These are phyloP conservation scores for Aureobasidium sp. DNA, from an alignment of 2,329 filamentous ascomycete species.

Conservation along the genomic window DNA sequence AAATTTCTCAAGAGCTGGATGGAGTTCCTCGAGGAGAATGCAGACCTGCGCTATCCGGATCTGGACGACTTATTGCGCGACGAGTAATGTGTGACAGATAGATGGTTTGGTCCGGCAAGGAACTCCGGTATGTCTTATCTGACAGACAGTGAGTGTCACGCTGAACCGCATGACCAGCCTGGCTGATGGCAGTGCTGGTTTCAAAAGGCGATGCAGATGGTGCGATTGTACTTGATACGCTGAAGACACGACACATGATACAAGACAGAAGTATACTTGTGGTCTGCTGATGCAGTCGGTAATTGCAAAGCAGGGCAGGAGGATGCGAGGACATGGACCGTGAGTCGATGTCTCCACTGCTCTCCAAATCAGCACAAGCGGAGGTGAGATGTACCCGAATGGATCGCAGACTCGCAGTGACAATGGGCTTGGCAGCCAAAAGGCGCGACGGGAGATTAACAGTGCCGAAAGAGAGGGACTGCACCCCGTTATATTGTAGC, in stretches of 20 bases:
- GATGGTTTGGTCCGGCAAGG: slow-evolving; percentile 11
- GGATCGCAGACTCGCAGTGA: not conserved
- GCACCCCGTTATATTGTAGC: not conserved
- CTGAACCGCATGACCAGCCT: not conserved
- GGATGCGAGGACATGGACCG: not conserved
- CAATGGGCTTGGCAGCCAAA: slow-evolving; percentile 6
- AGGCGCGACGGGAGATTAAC: slow-evolving; percentile 12
- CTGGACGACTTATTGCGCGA: slow-evolving; percentile 36
- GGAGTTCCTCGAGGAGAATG: slow-evolving; percentile 79
- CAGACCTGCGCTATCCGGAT: slow-evolving; percentile 85
- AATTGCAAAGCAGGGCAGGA: slow-evolving; percentile 10
- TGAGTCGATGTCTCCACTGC: slow-evolving; percentile 1
- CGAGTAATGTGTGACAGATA: slow-evolving; percentile 9
- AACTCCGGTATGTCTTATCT: slow-evolving; percentile 3
- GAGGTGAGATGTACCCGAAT: slow-evolving; percentile 8
- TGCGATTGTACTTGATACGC: not conserved
- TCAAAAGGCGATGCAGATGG: not conserved
- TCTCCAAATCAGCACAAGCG: not conserved
- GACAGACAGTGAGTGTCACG: not conserved
- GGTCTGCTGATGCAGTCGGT: slow-evolving; percentile 1
- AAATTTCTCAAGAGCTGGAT: slow-evolving; percentile 86
- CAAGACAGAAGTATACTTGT: slow-evolving; percentile 3
- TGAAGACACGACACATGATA: slow-evolving; percentile 6
- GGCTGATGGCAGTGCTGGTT: slow-evolving; percentile 9
- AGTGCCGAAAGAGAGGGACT: slow-evolving; percentile 6